These are phyloP conservation scores for Camellia lanceoleosa DNA, from an alignment of 148 eudicot genomes.

Conservation along the genomic window DNA sequence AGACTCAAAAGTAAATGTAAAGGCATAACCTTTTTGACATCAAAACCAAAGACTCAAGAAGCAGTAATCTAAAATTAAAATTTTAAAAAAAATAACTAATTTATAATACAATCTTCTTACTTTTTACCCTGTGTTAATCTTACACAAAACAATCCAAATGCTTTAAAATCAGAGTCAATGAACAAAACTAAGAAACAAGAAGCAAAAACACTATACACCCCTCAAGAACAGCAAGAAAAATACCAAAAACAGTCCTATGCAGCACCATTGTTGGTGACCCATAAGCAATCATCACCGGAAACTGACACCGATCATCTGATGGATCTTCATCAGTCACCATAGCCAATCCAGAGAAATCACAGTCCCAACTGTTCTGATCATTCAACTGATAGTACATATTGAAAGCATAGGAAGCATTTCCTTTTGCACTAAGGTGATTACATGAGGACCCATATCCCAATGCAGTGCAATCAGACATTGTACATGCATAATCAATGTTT, in stretches of 20 bases:
- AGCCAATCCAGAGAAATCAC: constrained; percentile 81
- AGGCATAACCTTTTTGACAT: no score
- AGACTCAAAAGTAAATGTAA: no score
- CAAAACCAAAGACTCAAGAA: no score
- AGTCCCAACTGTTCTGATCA: constrained; percentile 67
- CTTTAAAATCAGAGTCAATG: no score
- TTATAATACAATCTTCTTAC: background rate
- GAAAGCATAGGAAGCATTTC: constrained; percentile 92
- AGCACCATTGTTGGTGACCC: constrained; percentile 36
- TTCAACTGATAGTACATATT: constrained; percentile 89
- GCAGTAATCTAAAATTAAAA: no score
- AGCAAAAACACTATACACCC: constrained; percentile 56
- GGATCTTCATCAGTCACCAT: constrained; percentile 65
- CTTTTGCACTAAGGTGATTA: constrained; percentile 44
- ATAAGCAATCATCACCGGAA: constrained; percentile 77
- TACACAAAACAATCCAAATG: background rate
- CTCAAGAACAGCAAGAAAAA: constrained; percentile 41
- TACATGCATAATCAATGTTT: constrained; percentile 79
- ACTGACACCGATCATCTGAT: constrained; percentile 55
- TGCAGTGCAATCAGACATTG: constrained; percentile 82
- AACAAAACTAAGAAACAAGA: constrained; percentile 36
- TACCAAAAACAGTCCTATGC: constrained; percentile 31
- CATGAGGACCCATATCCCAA: constrained; percentile 92
- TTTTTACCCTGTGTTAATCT: background rate
- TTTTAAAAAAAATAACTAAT: background rate